Evolutionary conservation across 2,329 filamentous ascomycete species (phyloP), one percentile per base, ranked within the genome.

Genomic region (Orbilia blumenaviensis): DNA sequence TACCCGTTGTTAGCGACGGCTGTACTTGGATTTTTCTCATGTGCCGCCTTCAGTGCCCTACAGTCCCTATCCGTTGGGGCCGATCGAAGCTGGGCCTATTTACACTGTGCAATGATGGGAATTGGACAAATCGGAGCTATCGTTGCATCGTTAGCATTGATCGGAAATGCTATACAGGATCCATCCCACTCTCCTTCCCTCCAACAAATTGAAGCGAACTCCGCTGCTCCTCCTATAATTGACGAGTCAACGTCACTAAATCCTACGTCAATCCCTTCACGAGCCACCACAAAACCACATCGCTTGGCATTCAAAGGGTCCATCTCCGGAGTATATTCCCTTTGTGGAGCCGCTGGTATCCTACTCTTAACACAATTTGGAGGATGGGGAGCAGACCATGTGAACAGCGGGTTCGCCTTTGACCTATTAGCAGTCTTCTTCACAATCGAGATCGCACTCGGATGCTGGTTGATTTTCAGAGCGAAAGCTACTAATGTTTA

Each of bases 111-210:
- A 0, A 84, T 97, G 16, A 89, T 98, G 41, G 95, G 95, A 12
- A 88, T 97, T 81, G 96, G 92, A 80, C 95, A 99, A 83, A 98
- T 99, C 77, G 95, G 94, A 1, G 91, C 93, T 9, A 98, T 99
- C 73, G 95, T 99, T 0, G 97, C 94, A 84, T 96, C 92, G 78
- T 87, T 99, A n/a, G 93, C 92, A 0, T 89, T 95, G 0, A 87
- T 99, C 1, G 93, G 93, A 38, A 89, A 89, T 14, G 94, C 93
- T 2, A 90, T 98, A 9, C 21, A 84, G 84, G 69, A 83, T 84
- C 76, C 80, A 60, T 62, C 36, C 10, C 29, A 46, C 16, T 50
- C 67, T 4, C 61, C 41, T 38, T 38, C 64, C 9, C 25, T 61
- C 50, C 46, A 64, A 54, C 63, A 62, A 48, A 77, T 52, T 16